phyloP scores from a whole-genome alignment of 1,284 basidiomycete species.

The Microbotryomycetes sp. region DNA sequence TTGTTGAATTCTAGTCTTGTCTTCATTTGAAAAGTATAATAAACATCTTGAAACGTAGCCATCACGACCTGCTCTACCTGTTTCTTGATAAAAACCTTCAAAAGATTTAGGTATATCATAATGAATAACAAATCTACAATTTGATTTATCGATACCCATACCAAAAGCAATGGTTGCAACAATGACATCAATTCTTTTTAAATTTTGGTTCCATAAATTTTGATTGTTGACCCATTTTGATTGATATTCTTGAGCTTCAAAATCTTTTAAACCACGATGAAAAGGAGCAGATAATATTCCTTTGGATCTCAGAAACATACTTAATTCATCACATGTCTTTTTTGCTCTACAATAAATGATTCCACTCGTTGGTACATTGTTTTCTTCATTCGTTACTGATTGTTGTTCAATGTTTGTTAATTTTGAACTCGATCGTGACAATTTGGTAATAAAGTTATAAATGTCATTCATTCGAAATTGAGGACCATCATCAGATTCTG shows the following conservation, averaged over 20 bases:
- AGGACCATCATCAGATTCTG: constrained; percentile 42
- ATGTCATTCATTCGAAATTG: constrained; percentile 58
- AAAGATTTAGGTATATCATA: constrained; percentile 49
- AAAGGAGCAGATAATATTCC: constrained; percentile 68
- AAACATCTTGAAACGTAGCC: constrained; percentile 49
- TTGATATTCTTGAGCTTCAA: constrained; percentile 55
- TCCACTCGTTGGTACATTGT: constrained; percentile 55
- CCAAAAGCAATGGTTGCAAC: constrained; percentile 72
- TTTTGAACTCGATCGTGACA: constrained; percentile 36
- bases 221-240: constrained; percentile 54
- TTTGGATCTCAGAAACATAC: constrained; percentile 55
- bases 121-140: constrained; percentile 60
- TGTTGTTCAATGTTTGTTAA: too few relatives aligned
- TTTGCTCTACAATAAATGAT: constrained; percentile 71
- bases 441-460: constrained; percentile 56
- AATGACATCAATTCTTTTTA: constrained; percentile 37
- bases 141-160: constrained; percentile 67
- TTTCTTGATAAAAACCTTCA: constrained; percentile 67
- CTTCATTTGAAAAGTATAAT: constrained; percentile 28
- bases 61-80: constrained; percentile 75
- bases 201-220: constrained; percentile 51
- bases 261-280: constrained; percentile 55
- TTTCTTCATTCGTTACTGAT: constrained; percentile 49
- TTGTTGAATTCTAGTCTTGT: constrained; percentile 14
- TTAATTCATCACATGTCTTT: constrained; percentile 61